Evolutionary conservation across 352 stramenopile species (phyloP), one percentile per base, ranked within the genome.

Genomic region (Phytophthora europaea): DNA sequence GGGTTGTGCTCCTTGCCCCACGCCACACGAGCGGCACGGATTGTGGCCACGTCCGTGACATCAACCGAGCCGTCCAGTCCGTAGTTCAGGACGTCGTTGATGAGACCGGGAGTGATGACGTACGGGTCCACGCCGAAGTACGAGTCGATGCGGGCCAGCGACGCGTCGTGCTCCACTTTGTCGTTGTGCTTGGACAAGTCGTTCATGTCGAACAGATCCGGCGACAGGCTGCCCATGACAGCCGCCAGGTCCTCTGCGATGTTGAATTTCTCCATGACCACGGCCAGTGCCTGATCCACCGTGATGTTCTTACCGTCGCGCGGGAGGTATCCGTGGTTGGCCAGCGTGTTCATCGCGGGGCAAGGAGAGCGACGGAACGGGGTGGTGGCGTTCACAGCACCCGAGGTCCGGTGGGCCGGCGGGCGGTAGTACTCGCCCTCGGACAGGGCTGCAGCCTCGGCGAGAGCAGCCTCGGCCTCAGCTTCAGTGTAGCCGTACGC

Each of bases 291-390:
- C n/a, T 57, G 34, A 22, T 61, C 52, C 38, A 73, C 57, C 3
- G 69, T 82, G 36, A 87, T 61, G 57, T 79, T 82, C 38, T 75
- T 80, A n/a, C 80, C 80, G 34, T 76, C 73, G 26, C 80, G 78
- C 9, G 81, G 76, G 18, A 90, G 33, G 22, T 81, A 67, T 23
- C 79, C 79, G 69, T 90, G 80, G 71, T 88, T 90, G 23, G 80
- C 78, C 18, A 90, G 67, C 18, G 82, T 67, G 61, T 90, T 90
- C 60, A 88, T 70, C 23, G 74, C 79, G 12, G 83, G 83, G 23
- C 81, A 90, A 6, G 81, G 83, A 4, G 63, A 82, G 1, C 80
- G 80, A 23, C 64, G 53, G 64, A 78, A 87, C 20, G 65, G 38
- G 2, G 76, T 63, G 1, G 67, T 70, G 2, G 70, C 68, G 43